Conservation (phyloP, 495 filamentous ascomycete genomes). For the Parmelia sp. region DNA sequence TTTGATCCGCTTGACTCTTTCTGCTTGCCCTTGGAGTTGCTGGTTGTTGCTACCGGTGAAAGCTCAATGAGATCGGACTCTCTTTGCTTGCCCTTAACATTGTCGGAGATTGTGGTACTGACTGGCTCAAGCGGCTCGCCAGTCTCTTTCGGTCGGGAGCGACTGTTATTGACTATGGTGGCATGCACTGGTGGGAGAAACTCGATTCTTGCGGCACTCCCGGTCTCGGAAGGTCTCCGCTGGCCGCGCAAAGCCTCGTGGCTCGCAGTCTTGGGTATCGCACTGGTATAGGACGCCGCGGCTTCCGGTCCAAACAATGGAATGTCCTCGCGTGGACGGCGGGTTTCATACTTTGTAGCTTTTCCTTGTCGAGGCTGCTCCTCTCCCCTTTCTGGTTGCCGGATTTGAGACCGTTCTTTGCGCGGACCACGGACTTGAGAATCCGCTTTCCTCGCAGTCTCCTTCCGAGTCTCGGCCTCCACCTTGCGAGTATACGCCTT, state of each 20-base stretch:
- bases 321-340: conserved; percentile 11
- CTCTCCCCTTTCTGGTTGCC: not conserved
- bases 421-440: not conserved
- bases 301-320: conserved; percentile 5
- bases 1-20: not conserved
- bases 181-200: conserved; percentile 23
- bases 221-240: conserved; percentile 16
- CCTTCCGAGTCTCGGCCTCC: conserved; percentile 6
- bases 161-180: conserved; percentile 20
- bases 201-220: conserved; percentile 13
- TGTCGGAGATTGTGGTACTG: not conserved
- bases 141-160: conserved; percentile 6
- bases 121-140: not conserved
- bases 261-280: conserved; percentile 19
- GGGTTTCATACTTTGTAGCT: conserved; percentile 20
- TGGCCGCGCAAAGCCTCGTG: conserved; percentile 15
- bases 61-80: conserved; percentile 6
- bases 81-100: conserved; percentile 1
- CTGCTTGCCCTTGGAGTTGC: not conserved
- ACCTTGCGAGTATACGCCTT: conserved; percentile 10
- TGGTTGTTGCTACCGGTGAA: conserved; percentile 1
- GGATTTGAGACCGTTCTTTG: conserved; percentile 2
- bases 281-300: conserved; percentile 11
- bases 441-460: conserved; percentile 9
- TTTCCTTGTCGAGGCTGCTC: conserved; percentile 13